Evolutionary conservation across 352 stramenopile genomes (phyloP), one percentile per base, ranked within the genome.

Genomic region (Pythium monospermum): DNA sequence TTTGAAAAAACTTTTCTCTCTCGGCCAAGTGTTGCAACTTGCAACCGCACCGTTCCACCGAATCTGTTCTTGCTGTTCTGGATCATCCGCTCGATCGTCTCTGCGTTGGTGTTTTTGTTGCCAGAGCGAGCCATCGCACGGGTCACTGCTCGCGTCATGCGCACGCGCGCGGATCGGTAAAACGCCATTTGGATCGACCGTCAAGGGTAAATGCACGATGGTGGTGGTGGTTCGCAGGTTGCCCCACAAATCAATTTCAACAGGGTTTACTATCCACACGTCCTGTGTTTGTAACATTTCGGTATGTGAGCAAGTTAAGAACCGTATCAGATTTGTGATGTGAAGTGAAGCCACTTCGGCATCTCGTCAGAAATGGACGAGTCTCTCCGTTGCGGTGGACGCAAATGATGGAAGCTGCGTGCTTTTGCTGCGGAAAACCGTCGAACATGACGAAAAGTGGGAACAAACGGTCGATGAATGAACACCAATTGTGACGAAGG

Each of bases 41-140:
- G n/a, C n/a, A n/a, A n/a, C n/a, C 77, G 54, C 72, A 88, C 77
- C 35, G 77, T 46, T 49, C 77, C 78, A 28, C 77, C 74, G 45
- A 88, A 78, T 66, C 77, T 60, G 60, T 64, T 79, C 61, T 81
- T 84, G 53, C 60, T 76, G 41, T 59, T 76, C 64, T 86, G 71
- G 38, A 89, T 58, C 61, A 86, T 54, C 19, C 73, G 66, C 64
- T 86, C 75, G 35, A 89, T 75, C 28, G 63, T 67, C 41, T 62
- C 64, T 1, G 67, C 64, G 53, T 69, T 74, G 28, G 40, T 65
- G 23, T 76, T 72, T 41, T 77, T 71, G 38, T 62, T 62, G 18
- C 74, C 69, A 6, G 70, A 71, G n/a, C 77, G 77, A 6, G 62
- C 70, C 71, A 86, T 85, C 45, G 74, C 74, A 21, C 77, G 76